These are phyloP conservation scores for Pythium volutum DNA, from an alignment of 352 stramenopile genomes.

Conservation along the genomic window DNA sequence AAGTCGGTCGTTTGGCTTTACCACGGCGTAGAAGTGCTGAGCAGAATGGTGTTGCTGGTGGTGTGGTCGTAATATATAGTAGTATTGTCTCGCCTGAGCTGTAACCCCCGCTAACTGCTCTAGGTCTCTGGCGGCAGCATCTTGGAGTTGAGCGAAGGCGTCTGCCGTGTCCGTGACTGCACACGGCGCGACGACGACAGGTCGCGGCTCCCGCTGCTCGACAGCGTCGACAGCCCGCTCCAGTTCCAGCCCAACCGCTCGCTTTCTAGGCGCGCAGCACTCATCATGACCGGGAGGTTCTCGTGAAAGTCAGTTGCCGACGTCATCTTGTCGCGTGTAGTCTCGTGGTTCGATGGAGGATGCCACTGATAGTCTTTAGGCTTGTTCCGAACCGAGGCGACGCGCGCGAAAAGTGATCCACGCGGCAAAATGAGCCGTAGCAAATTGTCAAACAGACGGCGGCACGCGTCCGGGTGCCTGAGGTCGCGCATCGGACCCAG, in stretches of 20 bases:
- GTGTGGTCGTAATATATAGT: neutral
- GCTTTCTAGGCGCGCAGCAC: slow-evolving; percentile 11
- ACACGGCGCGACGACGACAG: slow-evolving; percentile 18
- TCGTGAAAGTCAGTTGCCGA: slow-evolving; percentile 31
- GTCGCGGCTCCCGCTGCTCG: slow-evolving; percentile 18
- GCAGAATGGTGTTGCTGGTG: neutral
- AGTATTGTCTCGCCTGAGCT: no score
- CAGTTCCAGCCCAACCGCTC: slow-evolving; percentile 14
- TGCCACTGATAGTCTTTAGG: neutral
- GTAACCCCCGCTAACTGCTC: neutral
- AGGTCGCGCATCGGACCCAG: slow-evolving; percentile 19
- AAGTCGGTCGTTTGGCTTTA: slow-evolving; percentile 18
- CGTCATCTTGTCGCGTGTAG: neutral
- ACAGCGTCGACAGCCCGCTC: slow-evolving; percentile 15
- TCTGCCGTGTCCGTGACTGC: slow-evolving; percentile 11
- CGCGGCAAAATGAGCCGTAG: slow-evolving; percentile 47
- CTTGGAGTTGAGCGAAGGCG: slow-evolving; percentile 17
- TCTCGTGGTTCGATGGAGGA: neutral
- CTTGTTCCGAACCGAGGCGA: slow-evolving; percentile 29
- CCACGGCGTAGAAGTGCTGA: slow-evolving; percentile 12
- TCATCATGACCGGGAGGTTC: slow-evolving; percentile 35
- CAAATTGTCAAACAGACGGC: slow-evolving; percentile 49
- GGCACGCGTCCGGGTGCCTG: slow-evolving; percentile 29
- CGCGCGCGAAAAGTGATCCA: slow-evolving; percentile 23
- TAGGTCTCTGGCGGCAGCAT: slow-evolving; percentile 19